These are phyloP conservation scores for Tetragonia tetragonoides DNA, from an alignment of 148 eudicot species.

Conservation along the genomic window DNA sequence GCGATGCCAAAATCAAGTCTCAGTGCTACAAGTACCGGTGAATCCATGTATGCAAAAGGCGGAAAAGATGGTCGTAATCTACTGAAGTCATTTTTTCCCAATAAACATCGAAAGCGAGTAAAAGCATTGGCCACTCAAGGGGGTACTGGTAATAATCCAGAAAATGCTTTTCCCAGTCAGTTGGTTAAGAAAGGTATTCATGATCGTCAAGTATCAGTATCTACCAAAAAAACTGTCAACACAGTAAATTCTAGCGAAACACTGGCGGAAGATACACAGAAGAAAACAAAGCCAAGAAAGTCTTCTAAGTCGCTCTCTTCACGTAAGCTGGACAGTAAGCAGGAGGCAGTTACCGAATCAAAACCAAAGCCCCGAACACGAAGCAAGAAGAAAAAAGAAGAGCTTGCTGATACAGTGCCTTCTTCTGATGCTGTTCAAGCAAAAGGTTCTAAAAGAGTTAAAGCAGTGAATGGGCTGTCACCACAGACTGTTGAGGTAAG, in stretches of 20 bases:
- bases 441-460: slow-evolving; percentile 27
- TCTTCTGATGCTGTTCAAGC: slow-evolving; percentile 35
- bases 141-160: slow-evolving; percentile 24
- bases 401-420: slow-evolving; percentile 30
- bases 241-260: slow-evolving; percentile 30
- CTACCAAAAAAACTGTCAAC: slow-evolving; percentile 33
- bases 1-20: slow-evolving; percentile 18
- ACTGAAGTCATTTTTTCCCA: slow-evolving; percentile 24
- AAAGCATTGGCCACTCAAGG: slow-evolving; percentile 36
- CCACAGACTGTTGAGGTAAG: slow-evolving; percentile 47
- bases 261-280: slow-evolving; percentile 30
- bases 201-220: slow-evolving; percentile 24
- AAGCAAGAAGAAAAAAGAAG: slow-evolving; percentile 51
- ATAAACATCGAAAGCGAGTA: slow-evolving; percentile 31
- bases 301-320: slow-evolving; percentile 23
- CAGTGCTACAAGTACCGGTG: slow-evolving; percentile 29
- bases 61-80: slow-evolving; percentile 24
- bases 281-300: slow-evolving; percentile 20
- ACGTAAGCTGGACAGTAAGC: slow-evolving; percentile 21
- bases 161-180: slow-evolving; percentile 15
- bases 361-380: slow-evolving; percentile 45
- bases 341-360: slow-evolving; percentile 34
- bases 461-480: slow-evolving; percentile 24
- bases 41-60: slow-evolving; percentile 26
- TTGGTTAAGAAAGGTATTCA: not conserved